These are phyloP conservation scores for Bruguiera hainesii DNA, from an alignment of 441 rosid genomes.

Conservation along the genomic window DNA sequence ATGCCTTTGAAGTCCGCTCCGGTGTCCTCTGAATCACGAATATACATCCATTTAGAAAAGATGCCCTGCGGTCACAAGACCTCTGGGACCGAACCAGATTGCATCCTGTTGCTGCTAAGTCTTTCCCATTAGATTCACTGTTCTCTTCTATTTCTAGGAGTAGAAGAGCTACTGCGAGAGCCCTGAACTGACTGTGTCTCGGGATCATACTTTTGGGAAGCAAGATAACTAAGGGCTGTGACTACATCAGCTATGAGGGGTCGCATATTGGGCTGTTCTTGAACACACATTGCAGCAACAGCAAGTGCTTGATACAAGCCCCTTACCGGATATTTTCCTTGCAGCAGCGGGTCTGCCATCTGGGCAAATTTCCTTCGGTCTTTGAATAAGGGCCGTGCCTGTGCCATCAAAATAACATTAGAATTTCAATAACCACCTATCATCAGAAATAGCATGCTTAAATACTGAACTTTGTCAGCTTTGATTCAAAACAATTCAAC, in stretches of 20 bases:
- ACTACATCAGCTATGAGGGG: slow-evolving; percentile 91
- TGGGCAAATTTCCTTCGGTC: slow-evolving; percentile 81
- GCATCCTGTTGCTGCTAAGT: slow-evolving; percentile 12
- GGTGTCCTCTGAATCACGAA: slow-evolving; percentile 1
- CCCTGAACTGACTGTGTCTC: slow-evolving; percentile 28
- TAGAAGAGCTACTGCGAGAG: slow-evolving; percentile 30
- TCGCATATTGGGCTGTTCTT: slow-evolving; percentile 91
- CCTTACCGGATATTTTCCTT: slow-evolving; percentile 82
- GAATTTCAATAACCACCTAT: neutral
- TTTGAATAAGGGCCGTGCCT: slow-evolving; percentile 93
- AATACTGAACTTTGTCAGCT: too few species aligned
- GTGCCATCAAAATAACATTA: slow-evolving; percentile 17
- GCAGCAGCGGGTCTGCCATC: slow-evolving; percentile 86
- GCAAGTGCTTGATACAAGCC: slow-evolving; percentile 97
- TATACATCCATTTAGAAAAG: neutral
- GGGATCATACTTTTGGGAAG: slow-evolving; percentile 57
- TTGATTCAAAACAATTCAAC: too few species aligned
- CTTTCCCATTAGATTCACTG: slow-evolving; percentile 21
- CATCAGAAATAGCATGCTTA: too few species aligned
- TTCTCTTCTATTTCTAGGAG: slow-evolving; percentile 50
- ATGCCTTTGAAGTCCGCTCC: slow-evolving; percentile 11
- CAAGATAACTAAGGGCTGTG: slow-evolving; percentile 78
- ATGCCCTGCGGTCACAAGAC: neutral
- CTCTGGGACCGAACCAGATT: neutral
- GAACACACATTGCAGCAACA: slow-evolving; percentile 97